Percentiles rank a stretch among this genome's conserved stretches.
phyloP scores from a whole-genome alignment of 441 rosid genomes.

The California macrophylla region DNA sequence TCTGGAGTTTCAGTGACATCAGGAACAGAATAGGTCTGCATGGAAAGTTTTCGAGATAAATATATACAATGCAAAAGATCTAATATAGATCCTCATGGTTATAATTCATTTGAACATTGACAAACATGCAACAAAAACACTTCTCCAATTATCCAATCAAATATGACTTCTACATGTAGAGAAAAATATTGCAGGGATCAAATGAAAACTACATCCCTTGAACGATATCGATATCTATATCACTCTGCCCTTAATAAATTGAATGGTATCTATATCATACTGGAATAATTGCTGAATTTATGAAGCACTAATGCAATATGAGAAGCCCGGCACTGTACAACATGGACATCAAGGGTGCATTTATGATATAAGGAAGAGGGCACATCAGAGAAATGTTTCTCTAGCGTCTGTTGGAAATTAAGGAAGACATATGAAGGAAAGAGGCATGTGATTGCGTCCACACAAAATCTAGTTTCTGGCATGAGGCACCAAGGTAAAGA shows the following conservation, averaged over 20 bases:
- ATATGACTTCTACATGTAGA: neutral
- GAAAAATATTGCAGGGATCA: neutral
- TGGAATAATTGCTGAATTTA: neutral
- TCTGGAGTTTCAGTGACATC: constrained; percentile 27
- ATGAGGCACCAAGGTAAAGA: neutral
- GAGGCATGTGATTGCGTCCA: neutral
- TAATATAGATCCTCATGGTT: neutral
- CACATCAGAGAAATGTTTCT: neutral
- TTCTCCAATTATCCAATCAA: neutral
- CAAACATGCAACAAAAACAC: neutral
- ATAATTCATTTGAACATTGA: neutral
- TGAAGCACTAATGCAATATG: neutral
- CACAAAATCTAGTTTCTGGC: neutral
- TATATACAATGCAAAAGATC: constrained; percentile 3
- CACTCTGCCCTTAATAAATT: neutral
- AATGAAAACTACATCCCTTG: neutral
- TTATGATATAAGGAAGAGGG: neutral
- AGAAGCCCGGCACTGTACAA: neutral
- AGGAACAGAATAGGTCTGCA: constrained; percentile 29
- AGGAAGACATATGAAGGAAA: neutral
- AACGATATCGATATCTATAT: neutral
- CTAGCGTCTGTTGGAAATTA: neutral
- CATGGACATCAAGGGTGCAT: neutral
- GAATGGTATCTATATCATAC: neutral
- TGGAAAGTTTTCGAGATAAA: constrained; percentile 17